Percentiles rank a stretch among this genome's conserved stretches.
These are phyloP conservation scores for Pseudopithomyces maydicus DNA, from an alignment of 2,329 filamentous ascomycete genomes.

Conservation along the genomic window DNA sequence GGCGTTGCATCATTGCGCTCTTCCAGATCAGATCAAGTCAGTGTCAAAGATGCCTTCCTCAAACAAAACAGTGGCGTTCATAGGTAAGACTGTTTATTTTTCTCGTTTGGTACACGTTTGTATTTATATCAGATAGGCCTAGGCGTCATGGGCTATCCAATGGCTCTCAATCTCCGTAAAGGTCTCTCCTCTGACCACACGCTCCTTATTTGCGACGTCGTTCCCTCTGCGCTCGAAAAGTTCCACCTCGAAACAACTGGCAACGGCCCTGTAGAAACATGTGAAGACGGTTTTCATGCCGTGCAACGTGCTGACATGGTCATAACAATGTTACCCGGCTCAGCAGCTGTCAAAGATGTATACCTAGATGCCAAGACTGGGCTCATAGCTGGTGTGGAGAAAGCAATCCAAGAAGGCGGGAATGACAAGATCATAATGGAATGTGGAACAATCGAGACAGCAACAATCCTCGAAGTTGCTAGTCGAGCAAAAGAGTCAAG, in stretches of 20 bases:
- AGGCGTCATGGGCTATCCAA: constrained; percentile 51
- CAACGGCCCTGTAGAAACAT: constrained; percentile 42
- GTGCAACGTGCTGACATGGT: constrained; percentile 46
- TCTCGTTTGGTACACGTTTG: neutral
- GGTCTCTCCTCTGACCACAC: constrained; percentile 37
- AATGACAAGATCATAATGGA: constrained; percentile 83
- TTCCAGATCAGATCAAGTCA: neutral
- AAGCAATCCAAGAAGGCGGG: constrained; percentile 35
- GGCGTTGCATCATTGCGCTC: neutral
- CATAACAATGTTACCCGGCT: constrained; percentile 50
- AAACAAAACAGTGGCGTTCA: constrained; percentile 30
- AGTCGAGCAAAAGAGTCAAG: constrained; percentile 60
- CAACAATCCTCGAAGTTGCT: constrained; percentile 79
- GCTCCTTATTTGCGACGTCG: constrained; percentile 48
- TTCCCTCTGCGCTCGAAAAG: constrained; percentile 38
- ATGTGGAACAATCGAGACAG: constrained; percentile 94
- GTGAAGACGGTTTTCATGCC: constrained; percentile 47
- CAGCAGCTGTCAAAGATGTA: constrained; percentile 43
- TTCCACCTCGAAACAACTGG: constrained; percentile 45
- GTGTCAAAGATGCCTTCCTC: constrained; percentile 20
- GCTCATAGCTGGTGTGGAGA: constrained; percentile 47
- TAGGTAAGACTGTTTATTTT: constrained; percentile 16
- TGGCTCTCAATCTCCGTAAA: constrained; percentile 48
- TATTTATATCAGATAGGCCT: constrained; percentile 34
- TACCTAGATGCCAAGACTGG: constrained; percentile 50